Conservation (phyloP, 2,329 filamentous ascomycete species). For the Alternaria panax region DNA sequence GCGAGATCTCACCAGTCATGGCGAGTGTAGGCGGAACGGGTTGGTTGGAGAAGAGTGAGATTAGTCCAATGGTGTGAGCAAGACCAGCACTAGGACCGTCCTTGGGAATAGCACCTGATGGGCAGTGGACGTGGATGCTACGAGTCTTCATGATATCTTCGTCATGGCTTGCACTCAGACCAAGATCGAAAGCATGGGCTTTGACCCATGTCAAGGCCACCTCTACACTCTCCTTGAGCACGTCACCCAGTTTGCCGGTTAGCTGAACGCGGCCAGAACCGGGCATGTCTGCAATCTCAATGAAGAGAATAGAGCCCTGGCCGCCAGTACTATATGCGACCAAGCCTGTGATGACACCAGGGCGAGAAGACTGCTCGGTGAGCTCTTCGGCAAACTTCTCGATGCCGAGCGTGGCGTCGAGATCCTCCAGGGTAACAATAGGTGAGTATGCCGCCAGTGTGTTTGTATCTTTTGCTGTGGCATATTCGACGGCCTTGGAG, state of each 20-base stretch:
- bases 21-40: conserved; percentile 89
- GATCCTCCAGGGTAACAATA: conserved; percentile 75
- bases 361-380: conserved; percentile 79
- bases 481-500: conserved; percentile 84
- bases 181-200: conserved; percentile 89
- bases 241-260: conserved; percentile 94
- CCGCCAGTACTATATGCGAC: conserved; percentile 93
- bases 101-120: conserved; percentile 92
- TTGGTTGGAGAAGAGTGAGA: conserved; percentile 86
- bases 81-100: conserved; percentile 86
- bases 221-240: conserved; percentile 96
- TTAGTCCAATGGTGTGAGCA: conserved; percentile 90
- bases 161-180: conserved; percentile 77
- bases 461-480: conserved; percentile 82
- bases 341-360: conserved; percentile 93
- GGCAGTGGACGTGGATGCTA: conserved; percentile 95
- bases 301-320: conserved; percentile 96
- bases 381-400: conserved; percentile 96
- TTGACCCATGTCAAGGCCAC: conserved; percentile 98
- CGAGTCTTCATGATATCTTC: conserved; percentile 97
- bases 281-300: conserved; percentile 97
- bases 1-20: conserved; percentile 85
- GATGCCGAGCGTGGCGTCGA: conserved; percentile 90
- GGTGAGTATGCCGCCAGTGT: conserved; percentile 73
- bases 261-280: conserved; percentile 90